Conservation (phyloP, 176 grass and related monocot species). For the Paspalum vaginatum region DNA sequence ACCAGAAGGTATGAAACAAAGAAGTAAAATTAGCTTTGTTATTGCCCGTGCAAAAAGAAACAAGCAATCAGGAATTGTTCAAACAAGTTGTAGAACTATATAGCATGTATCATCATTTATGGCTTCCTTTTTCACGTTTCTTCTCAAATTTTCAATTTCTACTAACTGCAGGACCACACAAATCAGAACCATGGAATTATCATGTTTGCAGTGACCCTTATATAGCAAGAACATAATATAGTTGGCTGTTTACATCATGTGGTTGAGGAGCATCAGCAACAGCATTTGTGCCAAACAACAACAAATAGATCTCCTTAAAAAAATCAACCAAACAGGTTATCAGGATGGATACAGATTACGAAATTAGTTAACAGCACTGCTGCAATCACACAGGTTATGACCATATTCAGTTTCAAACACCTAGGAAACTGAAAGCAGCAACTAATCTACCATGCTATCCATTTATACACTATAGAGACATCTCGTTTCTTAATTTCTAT, state of each 20-base stretch:
- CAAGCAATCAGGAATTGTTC: neutral
- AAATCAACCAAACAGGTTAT: neutral
- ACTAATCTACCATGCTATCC: neutral
- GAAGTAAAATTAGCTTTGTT: neutral
- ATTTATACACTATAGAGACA: neutral
- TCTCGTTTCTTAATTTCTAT: neutral
- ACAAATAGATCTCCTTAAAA: neutral
- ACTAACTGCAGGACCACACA: neutral
- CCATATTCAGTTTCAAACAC: neutral
- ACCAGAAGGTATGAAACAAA: neutral
- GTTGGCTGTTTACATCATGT: neutral
- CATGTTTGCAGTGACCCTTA: neutral
- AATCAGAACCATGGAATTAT: neutral
- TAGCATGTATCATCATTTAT: neutral
- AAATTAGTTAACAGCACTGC: neutral
- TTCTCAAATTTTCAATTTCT: neutral
- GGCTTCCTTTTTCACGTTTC: neutral
- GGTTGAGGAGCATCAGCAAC: neutral
- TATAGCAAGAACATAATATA: neutral
- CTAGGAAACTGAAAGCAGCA: neutral
- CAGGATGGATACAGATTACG: neutral
- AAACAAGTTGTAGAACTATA: neutral
- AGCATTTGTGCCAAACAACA: neutral
- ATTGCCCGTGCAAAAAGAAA: neutral
- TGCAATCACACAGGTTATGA: constrained; percentile 4